Evolutionary conservation across 257 asterid species (phyloP), one percentile per base, ranked within the genome.

Genomic region (Rubia yunnanensis): DNA sequence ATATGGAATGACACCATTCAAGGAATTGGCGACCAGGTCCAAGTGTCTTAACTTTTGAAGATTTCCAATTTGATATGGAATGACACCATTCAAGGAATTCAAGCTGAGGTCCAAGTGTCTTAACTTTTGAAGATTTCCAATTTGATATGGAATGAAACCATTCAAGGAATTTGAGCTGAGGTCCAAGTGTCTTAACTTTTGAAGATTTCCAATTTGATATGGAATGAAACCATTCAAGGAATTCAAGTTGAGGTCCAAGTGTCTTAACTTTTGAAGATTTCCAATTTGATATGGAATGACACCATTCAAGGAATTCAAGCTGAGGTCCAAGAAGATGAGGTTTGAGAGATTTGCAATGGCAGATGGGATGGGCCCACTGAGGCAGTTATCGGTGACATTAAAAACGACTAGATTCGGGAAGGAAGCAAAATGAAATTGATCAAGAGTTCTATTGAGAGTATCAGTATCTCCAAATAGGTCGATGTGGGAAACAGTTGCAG

Each of bases 301-400:
- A 24, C 95, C 96, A 8, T 9, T 32, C 5, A 89, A 71, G 2
- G 60, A 2, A 46, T 92, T 92, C 76, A 65, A 72, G 72, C 94
- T 70, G 36, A 92, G 66, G 83, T 92, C 98, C 80, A 89, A 58
- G 78, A 54, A 76, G 15, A 73, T 61, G 60, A 89, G 82, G 76
- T 65, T 72, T 54, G 83, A 70, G 64, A 81, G 75, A 41, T 56
- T 79, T 10, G 88, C 94, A 65, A 92, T 81, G 35, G 75, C 34
- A 26, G 89, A 34, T 1, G 96, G 98, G 63, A 92, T 82, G 14
- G 85, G 68, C 67, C 98, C 94, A 6, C 14, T 72, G 72, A 92
- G 54, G 63, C 63, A 70, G 53, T 89, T 92, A 0, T 64, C 46
- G n/a, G 15, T 73, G 71, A 87, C 73, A 62, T 80, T 73, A 63